These are phyloP conservation scores for Amanita brunnescens DNA, from an alignment of 768 basidiomycete genomes.

Conservation along the genomic window DNA sequence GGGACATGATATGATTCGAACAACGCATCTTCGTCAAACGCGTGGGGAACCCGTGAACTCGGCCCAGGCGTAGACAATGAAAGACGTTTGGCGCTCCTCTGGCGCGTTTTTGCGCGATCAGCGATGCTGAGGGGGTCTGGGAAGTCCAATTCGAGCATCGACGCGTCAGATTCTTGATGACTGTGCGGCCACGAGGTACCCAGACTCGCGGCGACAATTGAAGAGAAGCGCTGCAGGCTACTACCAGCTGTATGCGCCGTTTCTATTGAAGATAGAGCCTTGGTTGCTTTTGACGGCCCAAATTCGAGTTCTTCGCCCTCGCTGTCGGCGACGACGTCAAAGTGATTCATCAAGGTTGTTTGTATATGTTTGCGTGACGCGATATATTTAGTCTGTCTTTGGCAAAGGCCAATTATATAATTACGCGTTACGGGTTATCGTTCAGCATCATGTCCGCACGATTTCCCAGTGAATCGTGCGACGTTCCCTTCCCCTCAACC, in stretches of 20 bases:
- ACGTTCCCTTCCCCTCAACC: too few species aligned
- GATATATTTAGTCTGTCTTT: too few species aligned
- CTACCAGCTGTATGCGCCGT: background rate
- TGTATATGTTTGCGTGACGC: background rate
- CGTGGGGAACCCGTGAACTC: slow-evolving; percentile 1
- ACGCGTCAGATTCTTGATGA: background rate
- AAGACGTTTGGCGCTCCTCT: slow-evolving; percentile 24
- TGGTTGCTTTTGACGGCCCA: background rate
- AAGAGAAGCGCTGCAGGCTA: background rate
- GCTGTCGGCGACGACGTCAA: slow-evolving; percentile 5
- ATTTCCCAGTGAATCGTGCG: too few species aligned
- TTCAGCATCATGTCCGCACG: too few species aligned
- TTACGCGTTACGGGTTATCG: too few species aligned
- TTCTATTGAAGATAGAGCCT: slow-evolving; percentile 2
- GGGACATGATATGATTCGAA: slow-evolving; percentile 15
- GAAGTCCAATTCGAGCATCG: slow-evolving; percentile 8
- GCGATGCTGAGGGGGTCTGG: slow-evolving; percentile 32
- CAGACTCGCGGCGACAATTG: background rate
- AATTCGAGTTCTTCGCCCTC: slow-evolving; percentile 4
- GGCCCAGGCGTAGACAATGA: slow-evolving; percentile 4
- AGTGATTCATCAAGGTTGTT: background rate
- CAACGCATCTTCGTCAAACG: slow-evolving; percentile 25
- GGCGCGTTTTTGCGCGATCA: slow-evolving; percentile 51
- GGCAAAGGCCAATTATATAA: too few species aligned
- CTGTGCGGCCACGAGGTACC: background rate